These are phyloP conservation scores for Tolypocladium paradoxum DNA, from an alignment of 2,329 filamentous ascomycete species.

Conservation along the genomic window DNA sequence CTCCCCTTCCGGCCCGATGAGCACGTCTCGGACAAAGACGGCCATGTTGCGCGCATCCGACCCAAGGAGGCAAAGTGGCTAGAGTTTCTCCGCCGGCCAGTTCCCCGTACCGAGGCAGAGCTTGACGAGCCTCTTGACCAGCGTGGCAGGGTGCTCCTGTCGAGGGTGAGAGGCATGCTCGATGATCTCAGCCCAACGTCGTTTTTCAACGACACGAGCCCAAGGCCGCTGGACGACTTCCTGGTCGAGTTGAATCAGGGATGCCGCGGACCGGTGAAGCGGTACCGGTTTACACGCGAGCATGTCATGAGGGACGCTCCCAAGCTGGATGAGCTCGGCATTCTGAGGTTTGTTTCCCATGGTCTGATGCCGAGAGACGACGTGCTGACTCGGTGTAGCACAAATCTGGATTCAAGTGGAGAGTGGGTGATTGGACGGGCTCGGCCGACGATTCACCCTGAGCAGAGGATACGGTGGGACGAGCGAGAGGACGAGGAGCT, in stretches of 20 bases:
- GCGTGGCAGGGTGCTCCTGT: constrained; percentile 9
- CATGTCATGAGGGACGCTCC: constrained; percentile 7
- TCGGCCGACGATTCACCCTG: too few relatives aligned
- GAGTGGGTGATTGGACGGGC: too few relatives aligned
- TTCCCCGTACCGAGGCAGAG: constrained; percentile 1
- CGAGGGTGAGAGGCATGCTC: constrained; percentile 13
- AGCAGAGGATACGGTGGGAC: too few relatives aligned
- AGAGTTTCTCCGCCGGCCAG: constrained; percentile 10
- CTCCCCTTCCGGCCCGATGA: too few relatives aligned
- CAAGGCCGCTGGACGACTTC: constrained; percentile 11
- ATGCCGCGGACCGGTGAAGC: constrained; percentile 5
- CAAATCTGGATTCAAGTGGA: too few relatives aligned
- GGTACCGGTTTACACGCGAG: constrained; percentile 11
- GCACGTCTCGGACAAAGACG: too few relatives aligned
- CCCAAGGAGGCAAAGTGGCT: constrained; percentile 13
- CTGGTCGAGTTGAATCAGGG: constrained; percentile 12
- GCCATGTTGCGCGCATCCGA: constrained; percentile 5
- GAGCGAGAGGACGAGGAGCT: too few relatives aligned
- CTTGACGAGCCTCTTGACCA: background rate
- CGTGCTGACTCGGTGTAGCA: too few relatives aligned
- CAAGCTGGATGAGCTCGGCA: constrained; percentile 1
- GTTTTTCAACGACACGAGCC: constrained; percentile 7
- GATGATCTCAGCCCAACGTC: constrained; percentile 6
- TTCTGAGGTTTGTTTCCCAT: constrained; percentile 6
- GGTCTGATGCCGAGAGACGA: too few relatives aligned